Evolutionary conservation across 768 basidiomycete genomes (phyloP).

Genomic region (Mycena alexandri): DNA sequence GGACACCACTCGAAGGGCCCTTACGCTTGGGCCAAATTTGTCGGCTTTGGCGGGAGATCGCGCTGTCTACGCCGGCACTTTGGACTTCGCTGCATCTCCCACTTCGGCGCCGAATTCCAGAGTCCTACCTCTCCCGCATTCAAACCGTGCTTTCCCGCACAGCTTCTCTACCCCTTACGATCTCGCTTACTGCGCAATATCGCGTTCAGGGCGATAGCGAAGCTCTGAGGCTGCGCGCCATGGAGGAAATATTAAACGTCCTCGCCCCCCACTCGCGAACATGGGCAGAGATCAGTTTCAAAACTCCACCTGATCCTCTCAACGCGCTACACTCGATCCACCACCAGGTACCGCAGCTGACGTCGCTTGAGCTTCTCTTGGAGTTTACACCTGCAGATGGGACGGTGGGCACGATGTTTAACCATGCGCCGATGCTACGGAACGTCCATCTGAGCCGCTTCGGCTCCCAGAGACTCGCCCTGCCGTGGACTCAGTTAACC

Average conservation of each 20-base stretch:
- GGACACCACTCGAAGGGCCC: too few species aligned
- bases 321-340: background rate
- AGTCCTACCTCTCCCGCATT: background rate
- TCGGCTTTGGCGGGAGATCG: too few species aligned
- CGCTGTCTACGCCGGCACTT: too few species aligned
- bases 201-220: background rate
- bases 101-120: background rate
- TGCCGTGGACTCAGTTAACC: background rate
- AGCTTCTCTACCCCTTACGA: background rate
- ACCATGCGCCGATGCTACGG: background rate
- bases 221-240: too few species aligned
- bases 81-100: background rate
- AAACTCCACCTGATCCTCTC: background rate
- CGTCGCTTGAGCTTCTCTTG: background rate
- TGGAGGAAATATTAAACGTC: too few species aligned
- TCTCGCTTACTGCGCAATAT: background rate
- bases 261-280: background rate
- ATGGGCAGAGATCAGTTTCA: background rate
- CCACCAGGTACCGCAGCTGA: constrained; percentile 2
- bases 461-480: background rate
- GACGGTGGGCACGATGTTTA: background rate
- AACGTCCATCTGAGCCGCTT: background rate
- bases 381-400: background rate
- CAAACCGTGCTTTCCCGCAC: background rate
- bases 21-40: too few species aligned